These are phyloP conservation scores for Mycena citricolor DNA, from an alignment of 1,284 basidiomycete species.

Conservation along the genomic window DNA sequence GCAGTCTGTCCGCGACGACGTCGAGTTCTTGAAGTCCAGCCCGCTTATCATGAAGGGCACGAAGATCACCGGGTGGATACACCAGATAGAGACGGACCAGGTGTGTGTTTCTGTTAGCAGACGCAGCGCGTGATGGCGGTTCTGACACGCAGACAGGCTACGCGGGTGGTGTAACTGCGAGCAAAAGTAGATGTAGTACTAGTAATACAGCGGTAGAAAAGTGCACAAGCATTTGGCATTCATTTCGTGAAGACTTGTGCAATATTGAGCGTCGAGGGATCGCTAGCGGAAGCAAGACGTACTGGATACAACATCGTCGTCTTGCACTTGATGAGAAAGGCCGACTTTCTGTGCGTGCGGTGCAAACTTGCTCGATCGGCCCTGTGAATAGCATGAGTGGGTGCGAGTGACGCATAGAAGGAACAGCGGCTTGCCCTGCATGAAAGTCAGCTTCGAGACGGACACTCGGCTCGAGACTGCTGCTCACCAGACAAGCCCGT, in stretches of 20 bases:
- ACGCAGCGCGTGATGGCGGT: no score
- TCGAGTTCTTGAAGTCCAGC: constrained; percentile 53
- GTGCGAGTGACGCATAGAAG: neutral
- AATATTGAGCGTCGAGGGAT: no score
- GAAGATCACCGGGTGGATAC: constrained; percentile 63
- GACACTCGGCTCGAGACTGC: neutral
- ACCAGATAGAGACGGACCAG: constrained; percentile 62
- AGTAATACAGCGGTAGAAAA: no score
- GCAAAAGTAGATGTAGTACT: no score
- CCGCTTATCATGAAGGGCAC: constrained; percentile 56
- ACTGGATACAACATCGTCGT: constrained; percentile 95
- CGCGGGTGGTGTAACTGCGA: no score
- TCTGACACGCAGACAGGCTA: no score
- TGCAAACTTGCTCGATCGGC: constrained; percentile 86
- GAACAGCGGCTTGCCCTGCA: constrained; percentile 14
- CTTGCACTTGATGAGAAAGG: constrained; percentile 82
- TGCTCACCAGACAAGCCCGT: constrained; percentile 85
- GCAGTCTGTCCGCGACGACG: constrained; percentile 55
- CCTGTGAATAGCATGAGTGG: constrained; percentile 43
- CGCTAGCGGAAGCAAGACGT: no score
- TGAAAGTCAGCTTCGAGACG: neutral
- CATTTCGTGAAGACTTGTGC: no score
- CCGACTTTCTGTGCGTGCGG: constrained; percentile 95
- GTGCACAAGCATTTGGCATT: no score
- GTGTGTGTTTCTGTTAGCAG: constrained; percentile 36